Conservation (phyloP, 2,329 filamentous ascomycete species). For the Penicillium paneum region DNA sequence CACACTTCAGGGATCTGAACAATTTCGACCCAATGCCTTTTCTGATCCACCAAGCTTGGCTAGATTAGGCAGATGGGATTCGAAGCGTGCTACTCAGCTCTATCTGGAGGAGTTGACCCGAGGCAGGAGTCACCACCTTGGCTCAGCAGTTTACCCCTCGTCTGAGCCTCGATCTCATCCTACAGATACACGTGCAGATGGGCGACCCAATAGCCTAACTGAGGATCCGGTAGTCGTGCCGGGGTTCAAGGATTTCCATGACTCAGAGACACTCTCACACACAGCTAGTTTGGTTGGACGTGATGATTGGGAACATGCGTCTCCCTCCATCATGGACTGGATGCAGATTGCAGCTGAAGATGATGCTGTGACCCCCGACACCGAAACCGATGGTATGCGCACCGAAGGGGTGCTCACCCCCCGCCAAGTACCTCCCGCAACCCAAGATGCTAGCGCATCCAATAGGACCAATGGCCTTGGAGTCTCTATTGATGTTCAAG, state of each 20-base stretch:
- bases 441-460: constrained; percentile 13
- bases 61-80: constrained; percentile 54
- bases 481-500: constrained; percentile 43
- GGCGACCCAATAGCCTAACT: constrained; percentile 27
- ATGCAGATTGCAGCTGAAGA: constrained; percentile 46
- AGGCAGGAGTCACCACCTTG: constrained; percentile 25
- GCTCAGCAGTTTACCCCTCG: constrained; percentile 19
- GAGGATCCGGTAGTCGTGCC: constrained; percentile 39
- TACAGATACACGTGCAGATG: constrained; percentile 14
- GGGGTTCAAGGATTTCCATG: constrained; percentile 29
- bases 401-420: constrained; percentile 30
- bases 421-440: constrained; percentile 17
- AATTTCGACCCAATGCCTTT: constrained; percentile 43
- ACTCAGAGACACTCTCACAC: constrained; percentile 28
- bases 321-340: constrained; percentile 50
- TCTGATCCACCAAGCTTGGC: constrained; percentile 52
- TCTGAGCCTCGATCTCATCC: constrained; percentile 20
- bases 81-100: constrained; percentile 54
- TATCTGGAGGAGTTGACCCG: constrained; percentile 51
- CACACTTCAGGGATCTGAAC: constrained; percentile 31
- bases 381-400: constrained; percentile 21
- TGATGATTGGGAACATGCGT: constrained; percentile 50
- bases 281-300: constrained; percentile 44
- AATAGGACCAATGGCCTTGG: constrained; percentile 41
- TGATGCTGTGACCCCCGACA: constrained; percentile 38